Evolutionary conservation across 2,329 filamentous ascomycete genomes (phyloP).

Genomic region (Arachnopeziza araneosa): DNA sequence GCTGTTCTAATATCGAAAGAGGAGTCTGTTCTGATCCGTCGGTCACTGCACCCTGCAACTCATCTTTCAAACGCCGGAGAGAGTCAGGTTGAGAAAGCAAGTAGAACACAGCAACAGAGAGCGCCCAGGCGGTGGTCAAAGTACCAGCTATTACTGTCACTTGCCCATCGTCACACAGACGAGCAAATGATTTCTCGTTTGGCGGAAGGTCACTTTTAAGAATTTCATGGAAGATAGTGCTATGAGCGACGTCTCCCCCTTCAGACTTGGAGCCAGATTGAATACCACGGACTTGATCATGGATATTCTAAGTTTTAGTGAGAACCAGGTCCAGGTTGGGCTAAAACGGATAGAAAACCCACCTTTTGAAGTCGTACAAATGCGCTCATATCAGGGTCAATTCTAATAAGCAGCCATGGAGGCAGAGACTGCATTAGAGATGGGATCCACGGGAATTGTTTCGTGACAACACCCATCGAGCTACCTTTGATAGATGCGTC

Average conservation of each 20-base stretch:
- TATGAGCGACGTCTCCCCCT: no score
- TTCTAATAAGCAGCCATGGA: background rate
- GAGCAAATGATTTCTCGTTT: slow-evolving; percentile 4
- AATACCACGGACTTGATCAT: no score
- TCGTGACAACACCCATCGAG: background rate
- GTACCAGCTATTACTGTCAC: slow-evolving; percentile 6
- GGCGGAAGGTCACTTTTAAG: slow-evolving; percentile 2
- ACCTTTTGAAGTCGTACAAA: background rate
- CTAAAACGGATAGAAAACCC: no score
- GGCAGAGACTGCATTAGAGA: background rate
- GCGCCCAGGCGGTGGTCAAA: slow-evolving; percentile 3
- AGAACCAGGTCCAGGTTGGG: no score
- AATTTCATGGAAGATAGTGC: slow-evolving; percentile 8
- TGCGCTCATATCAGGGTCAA: no score
- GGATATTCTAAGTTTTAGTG: no score
- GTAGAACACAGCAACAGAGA: slow-evolving; percentile 2
- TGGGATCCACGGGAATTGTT: background rate
- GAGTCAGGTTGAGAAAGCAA: background rate
- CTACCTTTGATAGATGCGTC: background rate
- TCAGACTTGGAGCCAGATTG: no score
- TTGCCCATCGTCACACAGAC: slow-evolving; percentile 4
- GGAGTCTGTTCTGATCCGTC: no score
- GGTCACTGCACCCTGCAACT: no score
- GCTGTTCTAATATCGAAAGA: no score
- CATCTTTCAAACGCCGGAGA: no score